Evolutionary conservation across 306 rosid species (phyloP).

Genomic region (Cicer chorassanicum): DNA sequence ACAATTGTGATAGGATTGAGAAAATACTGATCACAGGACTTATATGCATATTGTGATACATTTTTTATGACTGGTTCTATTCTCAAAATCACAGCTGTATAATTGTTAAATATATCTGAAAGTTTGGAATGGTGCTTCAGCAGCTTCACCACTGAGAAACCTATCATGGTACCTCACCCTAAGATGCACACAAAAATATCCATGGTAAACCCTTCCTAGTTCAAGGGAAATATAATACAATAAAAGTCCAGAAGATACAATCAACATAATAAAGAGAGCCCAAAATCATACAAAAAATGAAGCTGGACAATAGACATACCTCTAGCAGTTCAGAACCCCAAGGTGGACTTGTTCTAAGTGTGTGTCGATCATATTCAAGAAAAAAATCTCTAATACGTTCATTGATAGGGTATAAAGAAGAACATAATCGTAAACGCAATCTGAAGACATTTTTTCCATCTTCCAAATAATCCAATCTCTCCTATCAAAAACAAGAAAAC

Average conservation of each 20-base stretch:
- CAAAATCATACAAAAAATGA: slow-evolving; percentile 28
- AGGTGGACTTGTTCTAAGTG: slow-evolving; percentile 98
- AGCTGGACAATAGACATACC: slow-evolving; percentile 58
- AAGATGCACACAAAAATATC: not conserved
- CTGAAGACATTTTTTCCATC: slow-evolving; percentile 92
- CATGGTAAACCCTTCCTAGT: not conserved
- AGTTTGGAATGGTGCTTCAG: slow-evolving; percentile 6
- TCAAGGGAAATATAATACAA: slow-evolving; percentile 20
- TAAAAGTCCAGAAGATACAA: slow-evolving; percentile 17
- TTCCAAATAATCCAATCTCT: slow-evolving; percentile 97
- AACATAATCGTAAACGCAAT: slow-evolving; percentile 90
- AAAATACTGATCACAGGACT: not conserved
- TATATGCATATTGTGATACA: not conserved
- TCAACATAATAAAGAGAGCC: slow-evolving; percentile 23
- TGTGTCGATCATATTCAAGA: slow-evolving; percentile 96
- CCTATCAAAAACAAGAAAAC: slow-evolving; percentile 55
- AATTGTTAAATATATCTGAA: slow-evolving; percentile 2
- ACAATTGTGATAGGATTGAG: not conserved
- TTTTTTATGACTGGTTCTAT: slow-evolving; percentile 1
- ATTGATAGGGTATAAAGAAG: slow-evolving; percentile 89
- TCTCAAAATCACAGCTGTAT: slow-evolving; percentile 2
- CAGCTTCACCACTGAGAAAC: not conserved
- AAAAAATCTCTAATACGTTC: slow-evolving; percentile 96
- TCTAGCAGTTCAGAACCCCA: slow-evolving; percentile 99
- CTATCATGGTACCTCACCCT: slow-evolving; percentile 1